phyloP scores from a whole-genome alignment of 2,329 filamentous ascomycete genomes.

The Aspergillus latus region DNA sequence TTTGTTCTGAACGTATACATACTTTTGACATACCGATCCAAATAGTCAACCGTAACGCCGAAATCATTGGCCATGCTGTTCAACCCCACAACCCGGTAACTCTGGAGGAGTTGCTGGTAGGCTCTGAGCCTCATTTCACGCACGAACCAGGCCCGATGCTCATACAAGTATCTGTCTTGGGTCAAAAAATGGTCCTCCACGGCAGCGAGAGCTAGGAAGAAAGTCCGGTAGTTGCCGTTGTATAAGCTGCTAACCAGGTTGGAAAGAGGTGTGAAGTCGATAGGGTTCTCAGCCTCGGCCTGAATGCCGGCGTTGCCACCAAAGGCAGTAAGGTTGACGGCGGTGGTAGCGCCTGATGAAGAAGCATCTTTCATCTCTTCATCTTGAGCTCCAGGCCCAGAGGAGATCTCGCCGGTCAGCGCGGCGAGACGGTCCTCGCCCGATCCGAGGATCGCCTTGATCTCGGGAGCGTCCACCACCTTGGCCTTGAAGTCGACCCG shows the following conservation, averaged over 20 bases:
- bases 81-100: conserved; percentile 94
- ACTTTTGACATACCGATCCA: conserved; percentile 70
- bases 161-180: conserved; percentile 90
- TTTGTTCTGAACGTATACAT: neutral
- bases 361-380: conserved; percentile 69
- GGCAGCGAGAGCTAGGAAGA: conserved; percentile 83
- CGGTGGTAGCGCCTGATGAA: conserved; percentile 59
- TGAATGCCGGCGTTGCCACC: conserved; percentile 64
- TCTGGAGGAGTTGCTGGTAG: conserved; percentile 96
- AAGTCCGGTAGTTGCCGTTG: conserved; percentile 87
- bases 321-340: conserved; percentile 84
- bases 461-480: conserved; percentile 96
- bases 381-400: conserved; percentile 74
- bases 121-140: conserved; percentile 96
- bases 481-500: conserved; percentile 98
- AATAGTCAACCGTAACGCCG: conserved; percentile 92
- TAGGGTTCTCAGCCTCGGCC: conserved; percentile 73
- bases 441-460: conserved; percentile 92
- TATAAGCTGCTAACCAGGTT: conserved; percentile 90
- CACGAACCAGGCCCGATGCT: conserved; percentile 97
- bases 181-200: conserved; percentile 94
- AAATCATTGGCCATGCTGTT: conserved; percentile 97
- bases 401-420: conserved; percentile 74
- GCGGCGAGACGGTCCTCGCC: conserved; percentile 84
- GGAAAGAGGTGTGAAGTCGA: conserved; percentile 87